A percentile compares a stretch with the other conserved stretches of the same genome.
These are phyloP conservation scores for Fraxinus anomala DNA, from an alignment of 257 asterid species.

Conservation along the genomic window DNA sequence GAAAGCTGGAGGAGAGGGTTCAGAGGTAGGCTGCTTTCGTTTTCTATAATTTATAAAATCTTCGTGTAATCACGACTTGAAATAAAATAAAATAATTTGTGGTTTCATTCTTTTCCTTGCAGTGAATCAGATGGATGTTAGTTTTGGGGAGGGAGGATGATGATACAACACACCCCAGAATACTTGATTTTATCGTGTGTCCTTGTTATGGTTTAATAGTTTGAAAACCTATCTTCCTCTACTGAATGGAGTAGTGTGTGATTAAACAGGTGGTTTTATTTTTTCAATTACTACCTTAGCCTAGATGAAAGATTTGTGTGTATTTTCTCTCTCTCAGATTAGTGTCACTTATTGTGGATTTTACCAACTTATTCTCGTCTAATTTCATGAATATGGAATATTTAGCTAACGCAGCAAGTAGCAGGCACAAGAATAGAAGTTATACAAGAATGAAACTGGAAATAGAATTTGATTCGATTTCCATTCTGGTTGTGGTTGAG, in stretches of 20 bases:
- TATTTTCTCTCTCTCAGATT: slow-evolving; percentile 7
- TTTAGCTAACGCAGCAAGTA: not conserved
- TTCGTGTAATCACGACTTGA: not conserved
- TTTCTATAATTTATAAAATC: not conserved
- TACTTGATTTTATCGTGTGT: slow-evolving; percentile 32
- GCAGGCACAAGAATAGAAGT: not conserved
- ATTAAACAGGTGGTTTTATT: slow-evolving; percentile 55
- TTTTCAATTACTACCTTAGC: slow-evolving; percentile 35
- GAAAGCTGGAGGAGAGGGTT: slow-evolving; percentile 64
- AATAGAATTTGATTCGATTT: not conserved
- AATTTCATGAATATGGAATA: not conserved
- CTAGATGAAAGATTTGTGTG: slow-evolving; percentile 20
- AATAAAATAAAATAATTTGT: not conserved
- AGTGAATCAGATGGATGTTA: slow-evolving; percentile 50
- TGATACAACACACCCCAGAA: slow-evolving; percentile 31
- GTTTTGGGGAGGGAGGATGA: slow-evolving; percentile 24
- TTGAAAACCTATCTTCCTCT: slow-evolving; percentile 26
- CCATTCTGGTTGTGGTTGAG: not conserved
- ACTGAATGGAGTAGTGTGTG: slow-evolving; percentile 24
- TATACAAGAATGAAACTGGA: not conserved
- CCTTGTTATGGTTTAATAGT: slow-evolving; percentile 1
- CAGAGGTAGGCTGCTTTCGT: slow-evolving; percentile 48
- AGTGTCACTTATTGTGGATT: not conserved
- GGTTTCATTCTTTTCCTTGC: slow-evolving; percentile 31
- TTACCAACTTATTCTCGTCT: slow-evolving; percentile 17